A percentile compares a stretch with the other conserved stretches of the same genome.
Evolutionary conservation across 139 green algal genomes (phyloP).

Genomic region (Desmodesmus armatus): DNA sequence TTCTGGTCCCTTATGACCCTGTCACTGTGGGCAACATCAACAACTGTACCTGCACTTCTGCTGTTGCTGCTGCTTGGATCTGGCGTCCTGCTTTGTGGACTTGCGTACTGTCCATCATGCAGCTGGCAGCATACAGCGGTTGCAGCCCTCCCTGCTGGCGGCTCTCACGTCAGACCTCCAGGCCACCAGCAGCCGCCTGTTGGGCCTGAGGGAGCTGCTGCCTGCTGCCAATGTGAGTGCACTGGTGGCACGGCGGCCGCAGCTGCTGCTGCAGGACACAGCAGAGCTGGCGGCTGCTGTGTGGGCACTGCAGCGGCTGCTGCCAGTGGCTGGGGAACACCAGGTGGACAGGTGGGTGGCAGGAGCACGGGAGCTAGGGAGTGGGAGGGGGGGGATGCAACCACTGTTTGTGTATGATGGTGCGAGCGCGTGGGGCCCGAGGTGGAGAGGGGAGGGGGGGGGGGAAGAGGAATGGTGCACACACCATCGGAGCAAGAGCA

Average conservation of each 20-base stretch:
- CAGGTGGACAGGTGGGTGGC: slow-evolving; percentile 4
- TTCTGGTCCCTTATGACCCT: no score
- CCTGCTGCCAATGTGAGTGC: slow-evolving; percentile 7
- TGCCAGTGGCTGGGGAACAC: slow-evolving; percentile 3
- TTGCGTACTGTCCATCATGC: no score
- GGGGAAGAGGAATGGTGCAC: not conserved
- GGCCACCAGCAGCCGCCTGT: not conserved
- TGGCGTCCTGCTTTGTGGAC: no score
- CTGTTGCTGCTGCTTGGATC: not conserved
- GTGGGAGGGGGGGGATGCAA: not conserved
- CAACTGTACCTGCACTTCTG: not conserved
- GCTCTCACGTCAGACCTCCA: not conserved
- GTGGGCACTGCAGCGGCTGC: not conserved
- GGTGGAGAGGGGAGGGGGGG: not conserved
- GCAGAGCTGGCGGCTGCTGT: slow-evolving; percentile 1
- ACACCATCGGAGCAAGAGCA: not conserved
- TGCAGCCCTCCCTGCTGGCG: not conserved
- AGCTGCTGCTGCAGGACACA: slow-evolving; percentile 37
- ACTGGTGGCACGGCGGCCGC: slow-evolving; percentile 9
- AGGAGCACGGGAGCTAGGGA: not conserved
- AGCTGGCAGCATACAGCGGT: slow-evolving; percentile 1
- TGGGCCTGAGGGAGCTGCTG: slow-evolving; percentile 24
- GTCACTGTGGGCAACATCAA: no score
- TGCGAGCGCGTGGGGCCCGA: no score
- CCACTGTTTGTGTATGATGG: not conserved